Conservation (phyloP, 257 asterid genomes). For the Plantago ovata region DNA sequence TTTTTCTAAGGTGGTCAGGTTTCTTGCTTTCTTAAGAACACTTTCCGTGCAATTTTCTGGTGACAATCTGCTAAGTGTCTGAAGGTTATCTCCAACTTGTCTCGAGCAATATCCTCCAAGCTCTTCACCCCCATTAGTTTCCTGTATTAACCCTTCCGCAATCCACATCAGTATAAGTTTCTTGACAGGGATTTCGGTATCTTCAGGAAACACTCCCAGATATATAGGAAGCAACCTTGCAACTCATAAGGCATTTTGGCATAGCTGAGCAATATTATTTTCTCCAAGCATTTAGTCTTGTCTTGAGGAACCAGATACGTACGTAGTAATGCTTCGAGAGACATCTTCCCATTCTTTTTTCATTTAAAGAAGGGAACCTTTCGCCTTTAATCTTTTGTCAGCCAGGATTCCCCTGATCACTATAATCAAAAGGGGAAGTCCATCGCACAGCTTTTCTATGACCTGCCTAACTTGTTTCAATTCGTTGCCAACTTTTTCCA, state of each 20-base stretch:
- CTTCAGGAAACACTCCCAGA: slow-evolving; percentile 8
- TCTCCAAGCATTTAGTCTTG: neutral
- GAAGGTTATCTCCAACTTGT: slow-evolving; percentile 7
- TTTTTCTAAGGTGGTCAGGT: neutral
- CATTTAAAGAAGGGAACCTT: neutral
- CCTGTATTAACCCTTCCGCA: neutral
- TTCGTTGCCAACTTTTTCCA: neutral
- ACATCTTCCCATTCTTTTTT: slow-evolving; percentile 9
- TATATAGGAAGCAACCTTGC: slow-evolving; percentile 3
- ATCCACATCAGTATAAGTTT: slow-evolving; percentile 5
- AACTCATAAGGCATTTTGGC: slow-evolving; percentile 5
- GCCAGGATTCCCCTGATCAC: neutral
- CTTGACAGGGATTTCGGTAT: slow-evolving; percentile 4
- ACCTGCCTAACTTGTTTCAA: neutral
- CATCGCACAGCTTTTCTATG: neutral
- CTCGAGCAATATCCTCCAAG: slow-evolving; percentile 2
- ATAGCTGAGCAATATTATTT: slow-evolving; percentile 1
- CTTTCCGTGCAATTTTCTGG: neutral
- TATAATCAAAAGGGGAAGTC: slow-evolving; percentile 3
- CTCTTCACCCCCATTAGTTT: neutral
- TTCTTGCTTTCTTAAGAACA: neutral
- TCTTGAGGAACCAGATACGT: neutral
- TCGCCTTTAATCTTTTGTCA: neutral
- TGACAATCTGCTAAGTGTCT: slow-evolving; percentile 4
- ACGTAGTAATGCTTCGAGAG: no score